These are phyloP conservation scores for Ettlia oleoabundans DNA, from an alignment of 139 green algal species.

Conservation along the genomic window DNA sequence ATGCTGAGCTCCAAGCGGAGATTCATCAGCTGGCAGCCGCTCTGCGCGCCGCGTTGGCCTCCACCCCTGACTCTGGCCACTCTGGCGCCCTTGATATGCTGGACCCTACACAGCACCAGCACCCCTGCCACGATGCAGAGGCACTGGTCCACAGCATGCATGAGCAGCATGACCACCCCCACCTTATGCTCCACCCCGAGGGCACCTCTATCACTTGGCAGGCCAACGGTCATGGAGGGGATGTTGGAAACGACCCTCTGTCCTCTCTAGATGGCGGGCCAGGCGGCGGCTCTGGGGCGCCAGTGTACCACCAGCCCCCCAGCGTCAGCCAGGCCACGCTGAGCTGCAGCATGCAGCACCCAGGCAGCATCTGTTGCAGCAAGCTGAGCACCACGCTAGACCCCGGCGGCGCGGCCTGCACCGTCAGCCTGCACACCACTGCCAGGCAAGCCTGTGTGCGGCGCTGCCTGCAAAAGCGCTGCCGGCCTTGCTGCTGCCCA, in stretches of 20 bases:
- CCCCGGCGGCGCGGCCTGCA: slow-evolving; percentile 1
- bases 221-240: too few species aligned
- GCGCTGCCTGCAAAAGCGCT: not conserved
- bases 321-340: slow-evolving; percentile 15
- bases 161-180: not conserved
- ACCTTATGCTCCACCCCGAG: not conserved
- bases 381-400: slow-evolving; percentile 38
- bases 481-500: too few species aligned
- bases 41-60: slow-evolving; percentile 16
- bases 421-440: slow-evolving; percentile 41
- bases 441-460: slow-evolving; percentile 8
- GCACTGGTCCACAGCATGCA: not conserved
- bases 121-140: not conserved
- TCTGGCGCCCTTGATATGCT: not conserved
- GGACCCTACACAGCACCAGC: not conserved
- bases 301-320: slow-evolving; percentile 24
- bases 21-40: slow-evolving; percentile 8
- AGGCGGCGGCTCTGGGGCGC: too few species aligned
- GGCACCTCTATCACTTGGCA: not conserved
- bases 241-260: too few species aligned
- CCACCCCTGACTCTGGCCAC: not conserved
- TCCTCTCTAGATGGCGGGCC: too few species aligned
- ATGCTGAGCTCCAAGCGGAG: slow-evolving; percentile 31
- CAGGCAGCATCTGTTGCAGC: slow-evolving; percentile 49
- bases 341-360: slow-evolving; percentile 41